Percentiles rank a stretch among this genome's conserved stretches.
Evolutionary conservation across 2,329 filamentous ascomycete species (phyloP).

Genomic region (Chlorencoelia australis): DNA sequence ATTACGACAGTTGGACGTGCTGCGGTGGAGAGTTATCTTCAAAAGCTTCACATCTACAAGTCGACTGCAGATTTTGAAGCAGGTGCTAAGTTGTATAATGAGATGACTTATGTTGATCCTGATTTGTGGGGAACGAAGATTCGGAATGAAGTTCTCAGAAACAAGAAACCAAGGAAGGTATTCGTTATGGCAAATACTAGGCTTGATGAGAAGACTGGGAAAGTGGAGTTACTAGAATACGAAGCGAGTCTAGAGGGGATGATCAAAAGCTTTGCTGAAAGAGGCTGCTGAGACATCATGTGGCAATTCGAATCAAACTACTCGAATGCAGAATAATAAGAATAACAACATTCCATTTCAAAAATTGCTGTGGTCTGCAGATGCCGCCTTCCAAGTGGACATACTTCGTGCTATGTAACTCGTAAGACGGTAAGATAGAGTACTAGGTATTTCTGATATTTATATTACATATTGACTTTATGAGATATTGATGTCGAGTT

Average conservation of each 20-base stretch:
- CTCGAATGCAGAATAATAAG: too few species aligned
- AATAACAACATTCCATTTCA: too few species aligned
- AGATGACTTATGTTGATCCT: conserved; percentile 71
- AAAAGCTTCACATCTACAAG: conserved; percentile 90
- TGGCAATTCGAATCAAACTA: too few species aligned
- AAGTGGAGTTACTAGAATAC: conserved; percentile 75
- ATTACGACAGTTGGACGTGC: conserved; percentile 75
- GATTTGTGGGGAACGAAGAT: conserved; percentile 79
- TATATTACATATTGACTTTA: too few species aligned
- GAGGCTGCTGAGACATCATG: too few species aligned
- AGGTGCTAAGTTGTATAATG: conserved; percentile 70
- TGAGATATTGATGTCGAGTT: too few species aligned
- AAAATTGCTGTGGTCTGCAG: too few species aligned
- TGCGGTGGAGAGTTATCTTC: conserved; percentile 74
- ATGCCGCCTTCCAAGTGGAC: too few species aligned
- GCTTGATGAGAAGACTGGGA: conserved; percentile 55
- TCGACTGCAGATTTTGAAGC: conserved; percentile 72
- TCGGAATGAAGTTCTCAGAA: conserved; percentile 61
- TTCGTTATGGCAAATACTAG: conserved; percentile 92
- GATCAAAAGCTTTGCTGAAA: conserved; percentile 71
- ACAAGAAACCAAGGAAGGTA: conserved; percentile 77
- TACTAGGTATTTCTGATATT: too few species aligned
- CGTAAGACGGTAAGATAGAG: too few species aligned
- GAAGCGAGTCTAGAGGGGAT: conserved; percentile 71
- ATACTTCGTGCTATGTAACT: too few species aligned